These are phyloP conservation scores for Paramarasmius palmivorus DNA, from an alignment of 1,284 basidiomycete genomes.

Conservation along the genomic window DNA sequence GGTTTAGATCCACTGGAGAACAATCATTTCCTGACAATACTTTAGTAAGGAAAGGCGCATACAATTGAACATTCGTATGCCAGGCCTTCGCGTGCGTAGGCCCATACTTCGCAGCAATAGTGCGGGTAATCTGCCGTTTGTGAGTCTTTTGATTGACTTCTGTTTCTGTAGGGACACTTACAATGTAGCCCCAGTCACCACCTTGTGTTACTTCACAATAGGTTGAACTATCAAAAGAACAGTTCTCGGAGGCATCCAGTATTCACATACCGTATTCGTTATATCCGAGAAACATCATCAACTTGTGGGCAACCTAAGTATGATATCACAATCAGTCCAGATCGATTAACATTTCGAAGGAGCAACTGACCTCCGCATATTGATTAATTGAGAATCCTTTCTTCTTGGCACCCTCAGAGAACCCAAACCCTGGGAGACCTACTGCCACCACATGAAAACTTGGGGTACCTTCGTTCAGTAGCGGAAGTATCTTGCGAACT, in stretches of 20 bases:
- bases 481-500: conserved; percentile 50
- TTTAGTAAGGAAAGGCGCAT: too few relatives aligned
- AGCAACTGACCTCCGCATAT: conserved; percentile 34
- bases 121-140: conserved; percentile 31
- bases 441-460: conserved; percentile 51
- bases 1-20: background rate
- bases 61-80: conserved; percentile 35
- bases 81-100: conserved; percentile 36
- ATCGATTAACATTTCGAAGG: background rate
- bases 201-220: conserved; percentile 46
- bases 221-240: conserved; percentile 14
- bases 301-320: background rate
- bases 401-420: conserved; percentile 42
- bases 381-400: conserved; percentile 29
- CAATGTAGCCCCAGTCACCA: conserved; percentile 51
- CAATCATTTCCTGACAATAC: conserved; percentile 9
- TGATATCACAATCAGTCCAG: background rate
- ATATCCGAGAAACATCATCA: background rate
- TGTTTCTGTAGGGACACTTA: conserved; percentile 16
- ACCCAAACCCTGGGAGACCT: conserved; percentile 51
- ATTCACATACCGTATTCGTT: too few relatives aligned
- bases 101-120: conserved; percentile 33
- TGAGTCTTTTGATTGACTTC: background rate
- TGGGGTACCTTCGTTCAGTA: conserved; percentile 36
- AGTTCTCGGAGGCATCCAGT: conserved; percentile 7